Percentiles rank a stretch among this genome's conserved stretches.
phyloP scores from a whole-genome alignment of 257 asterid genomes.

The Przewalskia tangutica region DNA sequence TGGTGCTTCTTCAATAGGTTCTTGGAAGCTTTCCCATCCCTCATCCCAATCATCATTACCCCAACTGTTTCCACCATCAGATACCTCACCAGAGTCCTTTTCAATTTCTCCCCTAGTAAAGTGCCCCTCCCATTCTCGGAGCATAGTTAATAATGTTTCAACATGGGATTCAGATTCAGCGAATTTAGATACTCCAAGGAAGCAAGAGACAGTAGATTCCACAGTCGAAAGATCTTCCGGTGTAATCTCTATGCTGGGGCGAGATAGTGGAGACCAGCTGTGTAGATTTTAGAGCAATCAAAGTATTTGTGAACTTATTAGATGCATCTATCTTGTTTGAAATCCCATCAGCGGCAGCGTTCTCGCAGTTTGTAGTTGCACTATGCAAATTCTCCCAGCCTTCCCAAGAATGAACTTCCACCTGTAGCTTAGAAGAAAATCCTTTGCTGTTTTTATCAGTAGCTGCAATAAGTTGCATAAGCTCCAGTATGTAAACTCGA shows the following conservation, averaged over 20 bases:
- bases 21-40: constrained; percentile 97
- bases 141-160: constrained; percentile 43
- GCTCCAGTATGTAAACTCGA: constrained; percentile 71
- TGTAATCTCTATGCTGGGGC: constrained; percentile 43
- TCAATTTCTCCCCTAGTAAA: constrained; percentile 28
- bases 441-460: constrained; percentile 31
- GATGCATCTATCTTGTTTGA: constrained; percentile 29
- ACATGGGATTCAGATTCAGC: constrained; percentile 42
- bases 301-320: constrained; percentile 46
- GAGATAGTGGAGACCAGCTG: constrained; percentile 62
- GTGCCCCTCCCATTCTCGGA: constrained; percentile 83
- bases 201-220: constrained; percentile 78
- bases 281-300: constrained; percentile 84
- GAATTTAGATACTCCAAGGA: constrained; percentile 43
- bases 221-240: constrained; percentile 58
- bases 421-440: constrained; percentile 25
- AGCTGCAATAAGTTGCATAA: constrained; percentile 71
- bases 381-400: constrained; percentile 58
- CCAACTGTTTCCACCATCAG: constrained; percentile 52
- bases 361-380: constrained; percentile 17
- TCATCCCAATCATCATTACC: constrained; percentile 89
- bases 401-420: constrained; percentile 72
- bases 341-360: constrained; percentile 22
- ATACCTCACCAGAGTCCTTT: constrained; percentile 25
- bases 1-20: constrained; percentile 41